These are phyloP conservation scores for Pythium rhizo-oryzae DNA, from an alignment of 352 stramenopile genomes.

Conservation along the genomic window DNA sequence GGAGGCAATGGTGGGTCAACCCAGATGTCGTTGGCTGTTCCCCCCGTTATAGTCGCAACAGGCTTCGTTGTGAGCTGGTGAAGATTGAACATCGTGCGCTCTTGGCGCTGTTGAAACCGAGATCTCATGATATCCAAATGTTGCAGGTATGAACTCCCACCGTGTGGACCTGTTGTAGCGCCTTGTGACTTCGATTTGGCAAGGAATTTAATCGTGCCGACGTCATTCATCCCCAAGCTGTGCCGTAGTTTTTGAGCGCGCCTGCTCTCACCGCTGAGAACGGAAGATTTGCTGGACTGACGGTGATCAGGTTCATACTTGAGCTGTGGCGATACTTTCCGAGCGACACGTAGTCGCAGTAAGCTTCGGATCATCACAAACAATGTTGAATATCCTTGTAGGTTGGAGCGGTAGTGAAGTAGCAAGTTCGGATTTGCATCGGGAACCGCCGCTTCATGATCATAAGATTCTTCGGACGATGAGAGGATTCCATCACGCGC, in stretches of 20 bases:
- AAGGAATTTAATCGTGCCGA: neutral
- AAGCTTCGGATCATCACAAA: too few relatives aligned
- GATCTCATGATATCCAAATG: constrained; percentile 34
- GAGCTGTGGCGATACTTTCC: constrained; percentile 15
- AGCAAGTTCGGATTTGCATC: too few relatives aligned
- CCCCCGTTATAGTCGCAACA: neutral
- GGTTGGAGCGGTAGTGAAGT: too few relatives aligned
- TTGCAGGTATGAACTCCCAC: constrained; percentile 21
- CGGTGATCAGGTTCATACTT: neutral
- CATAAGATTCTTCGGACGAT: too few relatives aligned
- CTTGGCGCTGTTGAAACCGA: constrained; percentile 4
- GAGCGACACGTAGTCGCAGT: too few relatives aligned
- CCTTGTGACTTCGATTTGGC: too few relatives aligned
- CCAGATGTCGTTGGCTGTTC: constrained; percentile 31
- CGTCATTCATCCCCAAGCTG: constrained; percentile 12
- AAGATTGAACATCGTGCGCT: constrained; percentile 23
- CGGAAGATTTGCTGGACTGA: neutral
- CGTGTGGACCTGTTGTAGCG: neutral
- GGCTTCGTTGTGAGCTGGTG: constrained; percentile 10
- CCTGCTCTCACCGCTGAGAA: too few relatives aligned
- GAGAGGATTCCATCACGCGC: too few relatives aligned
- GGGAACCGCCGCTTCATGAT: too few relatives aligned
- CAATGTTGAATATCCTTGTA: too few relatives aligned
- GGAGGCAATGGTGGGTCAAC: constrained; percentile 29
- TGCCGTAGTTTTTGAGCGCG: constrained; percentile 15